Evolutionary conservation across 1,284 basidiomycete genomes (phyloP), one percentile per base, ranked within the genome.

Genomic region (Cryptococcus sp.): DNA sequence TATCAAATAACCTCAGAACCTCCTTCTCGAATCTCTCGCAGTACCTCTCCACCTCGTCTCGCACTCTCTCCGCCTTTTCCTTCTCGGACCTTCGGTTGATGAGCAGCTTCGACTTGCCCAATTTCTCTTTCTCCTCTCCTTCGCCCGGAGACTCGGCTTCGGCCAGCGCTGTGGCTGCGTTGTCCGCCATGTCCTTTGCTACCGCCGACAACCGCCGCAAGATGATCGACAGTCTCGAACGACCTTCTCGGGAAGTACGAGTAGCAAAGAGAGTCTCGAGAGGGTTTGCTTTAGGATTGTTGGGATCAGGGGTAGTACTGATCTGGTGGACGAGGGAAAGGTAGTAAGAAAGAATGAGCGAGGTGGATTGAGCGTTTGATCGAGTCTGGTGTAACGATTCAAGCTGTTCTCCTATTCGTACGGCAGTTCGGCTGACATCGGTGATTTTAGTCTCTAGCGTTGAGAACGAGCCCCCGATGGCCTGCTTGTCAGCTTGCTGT

Each of bases 11-110:
- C 65, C 87, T 84, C 48, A 98, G 81, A 83, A 97, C 94, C 67
- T 98, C 94, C 73, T 95, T 97, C 74, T 99, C 95, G 60, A 98
- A 98, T 65, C 87, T 87, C 74, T 99, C 95, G 74, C 93, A 95
- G 65, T 97, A 98, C 48, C 80, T 83, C 66, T 95, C 91, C 52
- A 72, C 63, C 83, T 80, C 26, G 84, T 91, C 88, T 83, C 67
- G 34, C 5, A 74, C 66, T 37, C 65, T 62, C 40, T 72, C 70
- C 2, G 70, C 72, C 53, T 65, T 68, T 43, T 74, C 72, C 52
- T 68, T 64, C 48, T 74, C 69, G 9, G 47, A 54, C 26, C 61
- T 56, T 12, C 60, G 49, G 48, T 60, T 62, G 3, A 36, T 40
- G 10, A 65, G 46, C 3, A 36, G 21, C 46, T 60, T 61, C 23